These are phyloP conservation scores for Escovopsis sp. DNA, from an alignment of 2,329 filamentous ascomycete species.

Conservation along the genomic window DNA sequence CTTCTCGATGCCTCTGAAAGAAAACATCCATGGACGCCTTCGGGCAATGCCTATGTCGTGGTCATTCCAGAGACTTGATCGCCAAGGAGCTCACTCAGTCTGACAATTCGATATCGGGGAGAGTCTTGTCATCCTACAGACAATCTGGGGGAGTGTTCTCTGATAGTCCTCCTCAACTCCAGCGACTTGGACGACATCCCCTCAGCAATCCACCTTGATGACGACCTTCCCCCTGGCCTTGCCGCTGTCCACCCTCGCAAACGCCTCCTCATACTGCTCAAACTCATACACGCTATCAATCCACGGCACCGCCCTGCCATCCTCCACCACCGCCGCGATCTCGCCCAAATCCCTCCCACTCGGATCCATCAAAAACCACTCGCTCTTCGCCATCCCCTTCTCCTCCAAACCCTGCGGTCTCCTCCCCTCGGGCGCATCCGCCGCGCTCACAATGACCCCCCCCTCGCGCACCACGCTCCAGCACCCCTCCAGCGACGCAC, in stretches of 20 bases:
- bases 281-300: slow-evolving; percentile 26
- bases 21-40: too few relatives aligned
- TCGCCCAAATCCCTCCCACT: slow-evolving; percentile 19
- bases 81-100: too few relatives aligned
- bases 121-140: too few relatives aligned
- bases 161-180: too few relatives aligned
- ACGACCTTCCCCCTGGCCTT: slow-evolving; percentile 24
- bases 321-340: slow-evolving; percentile 19
- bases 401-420: slow-evolving; percentile 13
- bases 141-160: too few relatives aligned
- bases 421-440: slow-evolving; percentile 13
- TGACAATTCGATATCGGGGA: too few relatives aligned
- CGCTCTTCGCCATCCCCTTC: slow-evolving; percentile 15
- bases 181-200: too few relatives aligned
- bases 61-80: too few relatives aligned
- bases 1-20: too few relatives aligned
- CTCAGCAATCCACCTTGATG: slow-evolving; percentile 15
- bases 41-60: too few relatives aligned
- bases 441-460: slow-evolving; percentile 19
- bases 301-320: slow-evolving; percentile 15
- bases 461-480: slow-evolving; percentile 21
- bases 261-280: slow-evolving; percentile 22
- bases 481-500: slow-evolving; percentile 14
- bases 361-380: slow-evolving; percentile 24
- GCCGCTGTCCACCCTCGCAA: slow-evolving; percentile 19